These are phyloP conservation scores for Sporothrix pallida DNA, from an alignment of 2,329 filamentous ascomycete genomes.

Conservation along the genomic window DNA sequence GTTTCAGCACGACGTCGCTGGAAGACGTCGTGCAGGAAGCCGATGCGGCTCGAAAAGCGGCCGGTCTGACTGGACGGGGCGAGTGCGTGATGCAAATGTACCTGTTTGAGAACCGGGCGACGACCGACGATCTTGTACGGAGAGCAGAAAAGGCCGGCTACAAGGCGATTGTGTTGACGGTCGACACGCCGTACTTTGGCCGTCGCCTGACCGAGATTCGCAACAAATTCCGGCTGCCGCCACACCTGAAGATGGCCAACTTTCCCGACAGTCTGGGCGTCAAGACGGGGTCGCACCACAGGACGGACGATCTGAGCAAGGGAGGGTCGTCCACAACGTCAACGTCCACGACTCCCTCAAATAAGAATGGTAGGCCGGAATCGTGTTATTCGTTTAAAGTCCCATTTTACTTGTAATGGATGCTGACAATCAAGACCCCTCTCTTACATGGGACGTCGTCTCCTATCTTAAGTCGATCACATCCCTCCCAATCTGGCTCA, in stretches of 20 bases:
- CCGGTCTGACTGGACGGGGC: neutral
- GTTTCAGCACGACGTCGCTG: conserved; percentile 12
- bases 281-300: conserved; percentile 7
- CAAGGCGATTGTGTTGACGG: conserved; percentile 19
- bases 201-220: conserved; percentile 7
- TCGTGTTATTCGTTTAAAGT: neutral
- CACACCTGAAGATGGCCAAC: conserved; percentile 16
- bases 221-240: neutral
- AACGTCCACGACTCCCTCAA: neutral
- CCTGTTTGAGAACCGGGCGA: conserved; percentile 18
- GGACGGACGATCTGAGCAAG: conserved; percentile 8
- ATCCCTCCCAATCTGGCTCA: conserved; percentile 3
- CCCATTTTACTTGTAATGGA: neutral
- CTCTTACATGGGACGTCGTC: conserved; percentile 5
- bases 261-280: conserved; percentile 12
- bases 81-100: conserved; percentile 24
- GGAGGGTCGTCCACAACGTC: neutral
- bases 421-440: neutral
- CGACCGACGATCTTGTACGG: conserved; percentile 8
- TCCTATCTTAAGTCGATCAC: conserved; percentile 3
- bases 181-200: conserved; percentile 20
- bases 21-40: neutral
- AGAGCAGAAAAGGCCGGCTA: neutral
- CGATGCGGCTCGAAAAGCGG: neutral
- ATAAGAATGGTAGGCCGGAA: neutral